These are phyloP conservation scores for Amorphotheca resinae DNA, from an alignment of 495 filamentous ascomycete genomes.

Conservation along the genomic window DNA sequence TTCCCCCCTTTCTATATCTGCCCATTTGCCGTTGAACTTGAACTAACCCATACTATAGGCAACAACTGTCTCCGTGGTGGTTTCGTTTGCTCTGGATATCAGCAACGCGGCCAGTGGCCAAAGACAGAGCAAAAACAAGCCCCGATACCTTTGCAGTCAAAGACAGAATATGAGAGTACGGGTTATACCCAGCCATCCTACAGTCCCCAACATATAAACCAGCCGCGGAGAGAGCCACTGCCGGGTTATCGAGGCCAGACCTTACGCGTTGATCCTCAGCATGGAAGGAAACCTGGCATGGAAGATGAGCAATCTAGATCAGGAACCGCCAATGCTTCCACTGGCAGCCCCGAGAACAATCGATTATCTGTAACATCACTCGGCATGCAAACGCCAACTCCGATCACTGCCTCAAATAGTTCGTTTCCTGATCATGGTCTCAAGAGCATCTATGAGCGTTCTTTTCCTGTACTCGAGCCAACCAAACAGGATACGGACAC, in stretches of 20 bases:
- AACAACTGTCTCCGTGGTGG: constrained; percentile 87
- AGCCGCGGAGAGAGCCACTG: constrained; percentile 33
- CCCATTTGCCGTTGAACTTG: background rate
- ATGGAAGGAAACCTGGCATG: constrained; percentile 28
- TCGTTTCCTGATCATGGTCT: constrained; percentile 33
- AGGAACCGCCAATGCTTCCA: constrained; percentile 36
- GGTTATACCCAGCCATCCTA: constrained; percentile 34
- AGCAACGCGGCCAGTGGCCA: constrained; percentile 59
- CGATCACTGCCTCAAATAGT: constrained; percentile 34
- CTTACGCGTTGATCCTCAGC: constrained; percentile 43
- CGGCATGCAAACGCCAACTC: constrained; percentile 30
- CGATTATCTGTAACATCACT: constrained; percentile 41
- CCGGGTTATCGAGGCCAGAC: constrained; percentile 40
- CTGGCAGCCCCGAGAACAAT: constrained; percentile 37
- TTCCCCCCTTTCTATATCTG: no score
- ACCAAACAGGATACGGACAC: constrained; percentile 33
- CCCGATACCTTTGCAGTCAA: constrained; percentile 74
- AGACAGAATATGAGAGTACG: constrained; percentile 55
- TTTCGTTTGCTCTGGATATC: constrained; percentile 92
- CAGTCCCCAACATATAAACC: constrained; percentile 16
- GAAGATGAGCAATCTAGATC: constrained; percentile 37
- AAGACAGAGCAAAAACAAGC: constrained; percentile 44
- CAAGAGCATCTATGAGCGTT: constrained; percentile 39
- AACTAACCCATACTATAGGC: constrained; percentile 38
- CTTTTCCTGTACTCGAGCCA: constrained; percentile 42